Conservation (phyloP, 176 grass and related monocot genomes). For the Tillandsia leiboldiana region DNA sequence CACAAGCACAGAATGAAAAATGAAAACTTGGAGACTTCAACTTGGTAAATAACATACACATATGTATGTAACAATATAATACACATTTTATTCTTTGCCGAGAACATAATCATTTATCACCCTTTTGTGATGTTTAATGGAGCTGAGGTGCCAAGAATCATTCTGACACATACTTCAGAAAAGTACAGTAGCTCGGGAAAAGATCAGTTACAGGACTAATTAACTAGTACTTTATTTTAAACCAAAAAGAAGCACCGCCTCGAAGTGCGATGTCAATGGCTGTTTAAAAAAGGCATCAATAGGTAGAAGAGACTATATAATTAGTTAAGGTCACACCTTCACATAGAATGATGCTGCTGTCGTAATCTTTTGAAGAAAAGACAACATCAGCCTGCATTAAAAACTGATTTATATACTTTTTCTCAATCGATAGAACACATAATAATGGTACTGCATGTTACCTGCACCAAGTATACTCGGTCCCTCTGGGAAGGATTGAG, state of each 20-base stretch:
- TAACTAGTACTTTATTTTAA: neutral
- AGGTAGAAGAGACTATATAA: neutral
- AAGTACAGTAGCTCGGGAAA: too few species aligned
- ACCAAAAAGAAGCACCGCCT: neutral
- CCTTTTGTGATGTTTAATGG: too few species aligned
- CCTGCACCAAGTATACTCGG: slow-evolving; percentile 83
- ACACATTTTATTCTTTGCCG: too few species aligned
- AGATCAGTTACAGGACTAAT: too few species aligned
- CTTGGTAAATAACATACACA: too few species aligned
- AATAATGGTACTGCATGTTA: slow-evolving; percentile 16
- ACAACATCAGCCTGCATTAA: slow-evolving; percentile 76
- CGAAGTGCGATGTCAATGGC: neutral
- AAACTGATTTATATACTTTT: slow-evolving; percentile 1
- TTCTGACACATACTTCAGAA: too few species aligned
- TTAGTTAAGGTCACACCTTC: slow-evolving; percentile 44
- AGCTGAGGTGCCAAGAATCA: too few species aligned
- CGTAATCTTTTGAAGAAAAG: slow-evolving; percentile 73
- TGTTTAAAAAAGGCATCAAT: neutral
- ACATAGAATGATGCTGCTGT: slow-evolving; percentile 89
- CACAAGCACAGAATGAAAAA: too few species aligned
- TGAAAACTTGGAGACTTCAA: too few species aligned
- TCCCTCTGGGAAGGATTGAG: slow-evolving; percentile 67
- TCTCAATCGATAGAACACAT: neutral
- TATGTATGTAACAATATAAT: too few species aligned
- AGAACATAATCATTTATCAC: too few species aligned